Evolutionary conservation across 805 yeast species (phyloP), one percentile per base, ranked within the genome.

Genomic region (Wickerhamiella siamensis): DNA sequence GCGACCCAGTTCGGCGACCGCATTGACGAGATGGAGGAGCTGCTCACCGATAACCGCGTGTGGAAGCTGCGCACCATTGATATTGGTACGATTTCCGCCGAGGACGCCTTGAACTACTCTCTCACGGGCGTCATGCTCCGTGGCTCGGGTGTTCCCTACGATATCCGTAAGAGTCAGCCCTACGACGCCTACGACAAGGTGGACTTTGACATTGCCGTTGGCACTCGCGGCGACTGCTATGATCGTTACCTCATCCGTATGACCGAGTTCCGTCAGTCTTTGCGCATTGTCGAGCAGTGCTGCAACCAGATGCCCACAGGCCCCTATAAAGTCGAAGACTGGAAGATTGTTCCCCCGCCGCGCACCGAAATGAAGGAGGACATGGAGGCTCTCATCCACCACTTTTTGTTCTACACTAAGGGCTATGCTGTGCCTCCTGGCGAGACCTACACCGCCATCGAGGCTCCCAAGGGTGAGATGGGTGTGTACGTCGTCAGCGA

Each of bases 391-490:
- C 71, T 83, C 52, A 83, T 83, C 60, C 94, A 83, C 62, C 94
- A 83, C 67, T 83, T 83, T 70, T 69, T 83, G 61, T 69, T 80
- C 51, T 83, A 77, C 69, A 80, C 94, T 43, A 83, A 83, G 70
- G 94, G 94, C 52, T 82, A 75, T 61, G 76, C 78, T 31, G 94
- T 83, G 34, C 94, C 94, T 36, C 80, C 76, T 42, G 94, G 94
- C 57, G 94, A 83, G 66, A 79, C 94, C 9, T 83, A 83, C 61
- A 81, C 91, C 39, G 88, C 83, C 43, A 83, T 83, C 51, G 94
- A 83, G 67, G 94, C 94, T 19, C 94, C 94, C 60, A 83, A 83
- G 74, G 94, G 94, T 60, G 94, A 83, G 65, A 81, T 83, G 91
- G 94, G 82, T 46, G 93, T 82, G 43, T 83, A 78, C 57, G 77